Base-by-base conservation (phyloP, 2,329 filamentous ascomycete species). In the Colletotrichum sublineola region DNA sequence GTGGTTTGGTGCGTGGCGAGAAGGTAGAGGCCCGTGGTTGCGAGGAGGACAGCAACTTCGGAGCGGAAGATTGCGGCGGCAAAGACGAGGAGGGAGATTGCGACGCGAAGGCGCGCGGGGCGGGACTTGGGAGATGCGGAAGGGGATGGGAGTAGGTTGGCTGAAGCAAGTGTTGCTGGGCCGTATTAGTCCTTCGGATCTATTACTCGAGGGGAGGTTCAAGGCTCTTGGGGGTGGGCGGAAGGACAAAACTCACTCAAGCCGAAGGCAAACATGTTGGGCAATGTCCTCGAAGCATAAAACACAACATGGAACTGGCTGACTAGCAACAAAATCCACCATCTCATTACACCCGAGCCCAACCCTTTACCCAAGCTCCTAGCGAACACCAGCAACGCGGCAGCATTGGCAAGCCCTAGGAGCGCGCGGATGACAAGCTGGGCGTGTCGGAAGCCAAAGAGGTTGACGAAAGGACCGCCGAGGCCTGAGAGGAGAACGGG, bases 201-300 rank as follows among this genome's bases (percentile, higher is more conserved):
- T 42, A 12, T 31, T 53, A 14, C n/a, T 18, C 29, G 31, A 57
- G 42, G 33, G 50, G 20, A 42, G 12, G 38, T 15, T 1, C 33
- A 33, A 18, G 36, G 9, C 18, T 12, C 24, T 5, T 15, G 14
- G 15, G 6, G 6, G 9, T 1, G 42, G 8, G 36, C 3, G 18
- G 46, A 20, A 5, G 24, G 36, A 15, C 5, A 1, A 20, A 2
- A 86, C 91, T 82, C 85, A 96, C 92, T 94, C 71, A 98, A 84
- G 12, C 91, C 90, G 84, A 98, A 96, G 29, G 96, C 95, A 82
- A 98, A 97, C 93, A 97, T 97, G 80, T 99, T 99, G 2, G 96
- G 96, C 75, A 99, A 84, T 2, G 95, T 96, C 73, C 96, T 88
- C 20, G 95, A 96, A 18, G 95, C 92, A 84, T 99, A 99, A 82